Base-by-base conservation (phyloP, 176 grass and related monocot genomes). In the Musa itinerans region DNA sequence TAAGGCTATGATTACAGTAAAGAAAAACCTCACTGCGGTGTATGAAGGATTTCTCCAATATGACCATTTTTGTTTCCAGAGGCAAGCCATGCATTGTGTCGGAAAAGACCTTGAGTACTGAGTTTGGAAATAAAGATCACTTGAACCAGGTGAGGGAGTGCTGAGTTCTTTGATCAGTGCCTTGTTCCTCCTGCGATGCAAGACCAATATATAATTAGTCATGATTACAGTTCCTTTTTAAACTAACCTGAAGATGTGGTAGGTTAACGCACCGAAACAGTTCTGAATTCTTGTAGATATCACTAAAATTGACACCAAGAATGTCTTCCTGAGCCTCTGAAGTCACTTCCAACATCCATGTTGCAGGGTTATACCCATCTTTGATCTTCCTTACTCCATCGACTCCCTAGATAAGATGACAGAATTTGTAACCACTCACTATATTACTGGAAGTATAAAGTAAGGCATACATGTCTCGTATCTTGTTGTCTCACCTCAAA, bases 11-110 rank as follows among this genome's bases (percentile, higher is more conserved):
- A 89, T 8, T 3, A 77, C 71, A 56, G 89, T 96, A 68, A 89
- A 92, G 74, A 85, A 83, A 64, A 92, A 87, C 23, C 89, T 78
- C 11, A 92, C 80, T 3, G 89, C 76, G 58, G 86, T 96, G 73
- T 92, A 96, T 71, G 92, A 57, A 75, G 92, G 89, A 62, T 92
- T 96, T 73, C 92, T 89, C 92, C 92, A 96, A 54, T 96, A 92
- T 53, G 92, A 96, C 63, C 81, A 62, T 78, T 75, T 75, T 52
- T 89, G 89, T 67, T 96, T 96, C 92, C 92, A 96, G 49, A 96
- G 61, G 51, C 86, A 89, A 75, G 89, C 89, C 21, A 87, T 12
- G 20, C 84, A 92, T 78, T 96, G 92, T 48, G 80, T 81, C 59
- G 81, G 23, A 48, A 72, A 89, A 58, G 89, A 74, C 54, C 78